Base-by-base conservation (phyloP, 768 basidiomycete species). In the Mycena pura region DNA sequence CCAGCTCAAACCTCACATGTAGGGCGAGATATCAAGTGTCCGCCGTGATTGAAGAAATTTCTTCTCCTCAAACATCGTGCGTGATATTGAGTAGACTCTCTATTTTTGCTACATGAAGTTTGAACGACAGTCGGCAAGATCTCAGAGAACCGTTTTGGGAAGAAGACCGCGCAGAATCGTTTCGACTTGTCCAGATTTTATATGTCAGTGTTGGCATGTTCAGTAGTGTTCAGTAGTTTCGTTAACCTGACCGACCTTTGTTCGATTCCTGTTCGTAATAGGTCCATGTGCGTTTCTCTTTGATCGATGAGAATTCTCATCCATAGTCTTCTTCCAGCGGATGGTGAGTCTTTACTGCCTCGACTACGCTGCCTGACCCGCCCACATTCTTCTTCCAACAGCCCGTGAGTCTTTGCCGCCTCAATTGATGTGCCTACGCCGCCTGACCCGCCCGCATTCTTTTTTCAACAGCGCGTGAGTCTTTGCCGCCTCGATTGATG, bases 181-280 rank as follows among this genome's bases (percentile, higher is more conserved):
- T 54, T 54, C 41, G 40, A 14, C 52, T 54, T 31, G 52, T 54
- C 40, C 52, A 44, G 41, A 54, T 44, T 54, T 29, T 44, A 40
- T 54, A 54, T 34, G 52, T 54, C 41, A 43, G 52, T 44, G 52
- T 29, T 25, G 6, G 46, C 1, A 34, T 34, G 19, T 32, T 43
- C 17, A 34, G 44, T 43, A 29, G 22, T 34, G 19, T 32, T 43
- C 17, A 34, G 44, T 43, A 29, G 22, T 44, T 43, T 54, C 31
- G 17, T 53, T 40, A 28, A 40, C 38, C 38, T 40, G 50, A 52
- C 39, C 4, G 27, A 52, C 25, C 50, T n/a, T 52, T 52, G 36
- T n/a, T 52, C 40, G 36, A 0, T 49, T 49, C n/a, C 2, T 47
- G n/a, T 47, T 11, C 22, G 14, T 31, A 21, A 47, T 21, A 47